Percentiles rank a stretch among this genome's conserved stretches.
Conservation (phyloP, 345 rosid species). For the Syzygium aqueum region DNA sequence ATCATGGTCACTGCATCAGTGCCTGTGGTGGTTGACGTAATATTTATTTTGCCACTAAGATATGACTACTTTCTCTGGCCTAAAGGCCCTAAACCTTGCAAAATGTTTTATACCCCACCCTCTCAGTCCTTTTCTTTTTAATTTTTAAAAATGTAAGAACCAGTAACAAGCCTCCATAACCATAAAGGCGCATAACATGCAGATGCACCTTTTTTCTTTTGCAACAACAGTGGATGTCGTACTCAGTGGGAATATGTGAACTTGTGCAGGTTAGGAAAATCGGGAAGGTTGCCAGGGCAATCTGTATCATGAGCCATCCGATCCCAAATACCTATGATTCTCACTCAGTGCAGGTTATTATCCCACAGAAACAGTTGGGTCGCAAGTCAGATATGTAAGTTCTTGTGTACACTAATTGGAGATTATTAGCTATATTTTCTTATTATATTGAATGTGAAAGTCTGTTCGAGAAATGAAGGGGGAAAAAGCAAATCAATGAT, state of each 20-base stretch:
- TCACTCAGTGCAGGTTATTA: slow-evolving; percentile 86
- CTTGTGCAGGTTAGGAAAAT: slow-evolving; percentile 70
- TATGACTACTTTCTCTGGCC: background rate
- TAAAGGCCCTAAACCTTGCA: background rate
- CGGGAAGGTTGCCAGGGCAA: slow-evolving; percentile 86
- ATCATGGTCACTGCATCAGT: background rate
- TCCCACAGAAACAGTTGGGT: slow-evolving; percentile 96
- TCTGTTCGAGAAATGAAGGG: background rate
- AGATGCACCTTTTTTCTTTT: background rate
- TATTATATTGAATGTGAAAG: background rate
- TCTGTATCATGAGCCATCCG: slow-evolving; percentile 93
- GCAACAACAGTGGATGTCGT: background rate
- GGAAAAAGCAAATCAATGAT: background rate
- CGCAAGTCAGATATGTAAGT: slow-evolving; percentile 83
- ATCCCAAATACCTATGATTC: slow-evolving; percentile 84
- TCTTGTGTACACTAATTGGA: background rate
- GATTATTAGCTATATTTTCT: background rate
- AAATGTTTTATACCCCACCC: background rate
- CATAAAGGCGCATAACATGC: background rate
- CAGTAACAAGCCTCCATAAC: background rate
- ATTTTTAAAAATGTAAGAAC: background rate
- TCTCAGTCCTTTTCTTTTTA: background rate
- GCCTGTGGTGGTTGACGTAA: background rate
- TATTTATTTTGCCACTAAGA: background rate
- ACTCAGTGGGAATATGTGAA: background rate